Conservation (phyloP, 1,139 yeast genomes). For the Candida tetrigidarum region DNA sequence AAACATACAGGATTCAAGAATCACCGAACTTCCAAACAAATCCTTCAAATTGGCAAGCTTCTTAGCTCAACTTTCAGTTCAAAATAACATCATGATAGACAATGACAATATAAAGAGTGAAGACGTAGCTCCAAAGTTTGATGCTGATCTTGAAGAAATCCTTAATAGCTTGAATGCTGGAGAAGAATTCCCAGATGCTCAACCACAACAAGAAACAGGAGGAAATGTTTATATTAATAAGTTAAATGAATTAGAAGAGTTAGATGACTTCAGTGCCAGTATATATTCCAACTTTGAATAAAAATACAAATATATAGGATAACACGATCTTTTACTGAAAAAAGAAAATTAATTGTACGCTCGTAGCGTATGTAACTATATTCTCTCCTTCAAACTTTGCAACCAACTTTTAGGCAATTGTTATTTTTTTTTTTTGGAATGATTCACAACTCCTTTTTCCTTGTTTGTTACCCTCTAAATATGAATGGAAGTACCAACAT, state of each 20-base stretch:
- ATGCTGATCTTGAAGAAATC: constrained; percentile 28
- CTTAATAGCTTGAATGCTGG: constrained; percentile 18
- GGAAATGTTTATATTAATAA: constrained; percentile 48
- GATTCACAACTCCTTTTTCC: background rate
- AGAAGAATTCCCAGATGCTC: constrained; percentile 20
- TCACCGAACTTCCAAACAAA: constrained; percentile 23
- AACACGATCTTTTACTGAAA: background rate
- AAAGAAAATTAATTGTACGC: background rate
- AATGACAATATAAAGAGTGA: constrained; percentile 29
- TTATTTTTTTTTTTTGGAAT: background rate
- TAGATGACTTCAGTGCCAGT: constrained; percentile 88
- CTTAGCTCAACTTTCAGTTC: constrained; percentile 69
- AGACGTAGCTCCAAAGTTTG: constrained; percentile 19
- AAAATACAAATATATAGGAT: background rate
- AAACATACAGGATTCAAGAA: constrained; percentile 16
- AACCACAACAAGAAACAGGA: constrained; percentile 43
- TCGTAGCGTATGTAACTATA: too few species aligned
- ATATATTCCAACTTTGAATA: constrained; percentile 84
- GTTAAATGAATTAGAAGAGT: constrained; percentile 60
- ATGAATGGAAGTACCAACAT: background rate
- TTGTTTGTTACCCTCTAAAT: background rate
- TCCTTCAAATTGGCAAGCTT: constrained; percentile 67
- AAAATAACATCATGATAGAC: constrained; percentile 59
- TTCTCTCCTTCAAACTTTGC: background rate
- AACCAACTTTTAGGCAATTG: background rate